phyloP scores from a whole-genome alignment of 2,329 filamentous ascomycete genomes.

The Phaeosphaeriaceae sp. region DNA sequence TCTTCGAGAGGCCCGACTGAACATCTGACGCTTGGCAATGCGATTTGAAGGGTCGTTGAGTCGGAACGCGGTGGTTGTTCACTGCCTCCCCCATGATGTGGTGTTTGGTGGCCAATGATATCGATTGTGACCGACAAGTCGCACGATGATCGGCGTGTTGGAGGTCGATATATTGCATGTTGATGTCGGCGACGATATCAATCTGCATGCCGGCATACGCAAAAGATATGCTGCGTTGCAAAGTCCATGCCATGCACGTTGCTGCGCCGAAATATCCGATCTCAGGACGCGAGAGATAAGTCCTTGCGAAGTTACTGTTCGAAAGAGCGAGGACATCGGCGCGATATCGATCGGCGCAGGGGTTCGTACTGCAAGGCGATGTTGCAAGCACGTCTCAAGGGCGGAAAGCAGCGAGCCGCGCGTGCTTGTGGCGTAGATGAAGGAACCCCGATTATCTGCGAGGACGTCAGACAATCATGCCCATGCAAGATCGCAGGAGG shows the following conservation, averaged over 20 bases:
- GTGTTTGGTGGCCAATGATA: background rate
- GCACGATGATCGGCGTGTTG: background rate
- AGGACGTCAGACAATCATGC: background rate
- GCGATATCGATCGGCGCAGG: background rate
- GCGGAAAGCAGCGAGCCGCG: background rate
- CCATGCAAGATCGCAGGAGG: background rate
- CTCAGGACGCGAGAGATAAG: background rate
- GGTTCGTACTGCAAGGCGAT: background rate
- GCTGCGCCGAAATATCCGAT: background rate
- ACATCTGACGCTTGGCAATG: constrained; percentile 1
- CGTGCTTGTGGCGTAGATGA: background rate
- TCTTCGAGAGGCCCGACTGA: constrained; percentile 2
- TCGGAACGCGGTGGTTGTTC: background rate
- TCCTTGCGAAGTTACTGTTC: background rate
- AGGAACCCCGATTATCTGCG: background rate
- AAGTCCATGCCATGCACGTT: background rate
- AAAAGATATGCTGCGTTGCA: background rate
- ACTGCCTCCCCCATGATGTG: background rate
- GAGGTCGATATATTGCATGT: background rate
- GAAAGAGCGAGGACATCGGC: background rate
- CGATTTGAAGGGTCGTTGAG: background rate
- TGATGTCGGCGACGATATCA: background rate
- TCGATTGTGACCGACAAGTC: background rate
- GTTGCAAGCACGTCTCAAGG: background rate
- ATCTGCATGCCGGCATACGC: background rate